These are phyloP conservation scores for Aspergillus chevalieri DNA, from an alignment of 2,329 filamentous ascomycete genomes.

Conservation along the genomic window DNA sequence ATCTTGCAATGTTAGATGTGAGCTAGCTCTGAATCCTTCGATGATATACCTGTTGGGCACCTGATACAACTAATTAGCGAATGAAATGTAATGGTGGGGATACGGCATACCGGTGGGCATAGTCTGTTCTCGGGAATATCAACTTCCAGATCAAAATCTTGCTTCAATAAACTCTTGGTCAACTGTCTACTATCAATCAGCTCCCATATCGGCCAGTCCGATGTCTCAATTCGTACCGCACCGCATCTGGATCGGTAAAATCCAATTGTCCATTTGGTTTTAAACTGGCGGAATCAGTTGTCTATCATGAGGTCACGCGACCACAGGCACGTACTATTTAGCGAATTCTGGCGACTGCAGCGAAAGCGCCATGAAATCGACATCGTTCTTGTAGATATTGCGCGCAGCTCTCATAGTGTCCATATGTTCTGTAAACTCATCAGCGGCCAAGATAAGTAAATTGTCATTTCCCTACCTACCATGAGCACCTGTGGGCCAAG, in stretches of 20 bases:
- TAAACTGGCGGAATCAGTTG: conserved; percentile 32
- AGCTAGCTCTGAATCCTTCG: no score
- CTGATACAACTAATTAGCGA: conserved; percentile 19
- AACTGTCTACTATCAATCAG: conserved; percentile 47
- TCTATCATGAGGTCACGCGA: neutral
- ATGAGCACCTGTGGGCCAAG: neutral
- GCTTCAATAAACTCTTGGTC: conserved; percentile 68
- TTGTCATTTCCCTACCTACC: neutral
- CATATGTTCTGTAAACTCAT: neutral
- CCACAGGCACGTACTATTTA: conserved; percentile 39
- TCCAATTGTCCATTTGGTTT: conserved; percentile 60
- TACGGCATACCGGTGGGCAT: conserved; percentile 66
- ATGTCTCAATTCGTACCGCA: conserved; percentile 51
- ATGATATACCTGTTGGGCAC: conserved; percentile 40
- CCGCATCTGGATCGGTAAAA: conserved; percentile 70
- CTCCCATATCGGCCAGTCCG: neutral
- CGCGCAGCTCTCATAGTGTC: conserved; percentile 28
- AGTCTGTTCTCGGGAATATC: conserved; percentile 70
- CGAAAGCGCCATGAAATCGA: conserved; percentile 60
- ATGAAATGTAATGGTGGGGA: neutral
- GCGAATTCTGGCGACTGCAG: conserved; percentile 55
- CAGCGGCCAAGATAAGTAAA: neutral
- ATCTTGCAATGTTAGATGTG: conserved; percentile 43
- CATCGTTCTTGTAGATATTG: conserved; percentile 50
- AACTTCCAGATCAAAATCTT: conserved; percentile 67